Percentiles rank a stretch among this genome's conserved stretches.
Evolutionary conservation across 495 filamentous ascomycete genomes (phyloP).

Genomic region (Aspergillus taichungensis): DNA sequence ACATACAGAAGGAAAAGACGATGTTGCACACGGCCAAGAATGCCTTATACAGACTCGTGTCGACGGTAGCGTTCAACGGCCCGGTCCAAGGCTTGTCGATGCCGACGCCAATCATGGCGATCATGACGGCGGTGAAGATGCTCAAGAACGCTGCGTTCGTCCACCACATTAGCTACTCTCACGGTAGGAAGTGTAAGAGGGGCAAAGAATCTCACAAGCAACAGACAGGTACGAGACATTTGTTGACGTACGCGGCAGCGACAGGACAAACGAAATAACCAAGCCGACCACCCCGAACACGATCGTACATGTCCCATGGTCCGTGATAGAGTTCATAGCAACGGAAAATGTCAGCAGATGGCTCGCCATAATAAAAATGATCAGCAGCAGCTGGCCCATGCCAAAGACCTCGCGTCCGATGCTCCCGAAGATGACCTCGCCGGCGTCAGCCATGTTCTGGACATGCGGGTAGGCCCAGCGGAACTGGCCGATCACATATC

Average conservation of each 20-base stretch:
- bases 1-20: constrained; percentile 53
- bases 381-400: constrained; percentile 51
- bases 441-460: constrained; percentile 63
- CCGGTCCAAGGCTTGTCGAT: constrained; percentile 30
- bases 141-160: constrained; percentile 17
- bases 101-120: constrained; percentile 65
- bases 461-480: constrained; percentile 48
- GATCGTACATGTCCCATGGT: constrained; percentile 58
- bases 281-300: constrained; percentile 57
- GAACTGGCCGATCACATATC: constrained; percentile 64
- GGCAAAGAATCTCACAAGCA: constrained; percentile 24
- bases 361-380: constrained; percentile 63
- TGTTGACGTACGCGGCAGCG: constrained; percentile 56
- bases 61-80: constrained; percentile 20
- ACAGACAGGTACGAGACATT: constrained; percentile 55
- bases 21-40: constrained; percentile 65
- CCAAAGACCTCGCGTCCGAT: constrained; percentile 55
- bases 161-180: neutral
- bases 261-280: constrained; percentile 50
- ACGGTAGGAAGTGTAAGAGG: too few relatives aligned
- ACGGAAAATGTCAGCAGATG: constrained; percentile 69
- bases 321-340: constrained; percentile 56
- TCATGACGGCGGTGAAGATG: constrained; percentile 41
- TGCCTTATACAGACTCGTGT: constrained; percentile 26
- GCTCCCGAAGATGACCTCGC: constrained; percentile 53